Conservation (phyloP, 2,329 filamentous ascomycete species). For the Alternaria dauci region DNA sequence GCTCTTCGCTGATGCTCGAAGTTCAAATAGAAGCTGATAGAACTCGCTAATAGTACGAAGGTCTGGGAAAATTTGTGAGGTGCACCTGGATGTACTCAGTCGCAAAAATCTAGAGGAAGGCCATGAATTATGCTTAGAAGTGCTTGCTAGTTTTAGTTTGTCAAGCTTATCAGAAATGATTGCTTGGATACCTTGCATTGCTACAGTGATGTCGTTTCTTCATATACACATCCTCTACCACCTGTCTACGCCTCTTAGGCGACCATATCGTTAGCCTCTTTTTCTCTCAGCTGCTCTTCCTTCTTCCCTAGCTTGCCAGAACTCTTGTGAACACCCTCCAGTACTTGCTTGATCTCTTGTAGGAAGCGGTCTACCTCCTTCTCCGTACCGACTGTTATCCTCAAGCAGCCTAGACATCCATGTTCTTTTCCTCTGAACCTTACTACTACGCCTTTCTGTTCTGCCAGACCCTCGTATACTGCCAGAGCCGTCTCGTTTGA, state of each 20-base stretch:
- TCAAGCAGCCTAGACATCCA: constrained; percentile 85
- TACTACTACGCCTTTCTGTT: constrained; percentile 88
- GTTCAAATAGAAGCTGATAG: too few species aligned
- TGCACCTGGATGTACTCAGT: too few species aligned
- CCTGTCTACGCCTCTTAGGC: constrained; percentile 45
- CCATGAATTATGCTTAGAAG: background rate
- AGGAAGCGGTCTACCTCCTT: constrained; percentile 83
- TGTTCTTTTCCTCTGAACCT: constrained; percentile 92
- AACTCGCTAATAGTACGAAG: too few species aligned
- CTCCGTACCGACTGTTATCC: constrained; percentile 92
- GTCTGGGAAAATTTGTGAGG: too few species aligned
- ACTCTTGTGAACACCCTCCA: constrained; percentile 59
- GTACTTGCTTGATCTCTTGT: constrained; percentile 66
- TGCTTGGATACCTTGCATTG: background rate
- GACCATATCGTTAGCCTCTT: constrained; percentile 60
- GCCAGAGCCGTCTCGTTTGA: constrained; percentile 80
- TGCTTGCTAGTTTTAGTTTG: background rate
- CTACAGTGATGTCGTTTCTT: background rate
- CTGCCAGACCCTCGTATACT: constrained; percentile 85
- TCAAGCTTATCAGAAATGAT: background rate
- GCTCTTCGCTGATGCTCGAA: too few species aligned
- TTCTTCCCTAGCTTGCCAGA: constrained; percentile 38
- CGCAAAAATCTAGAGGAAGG: background rate
- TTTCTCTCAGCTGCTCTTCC: constrained; percentile 58
- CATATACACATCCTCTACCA: background rate